Conservation (phyloP, 345 rosid genomes). For the Salix koriyanagi region DNA sequence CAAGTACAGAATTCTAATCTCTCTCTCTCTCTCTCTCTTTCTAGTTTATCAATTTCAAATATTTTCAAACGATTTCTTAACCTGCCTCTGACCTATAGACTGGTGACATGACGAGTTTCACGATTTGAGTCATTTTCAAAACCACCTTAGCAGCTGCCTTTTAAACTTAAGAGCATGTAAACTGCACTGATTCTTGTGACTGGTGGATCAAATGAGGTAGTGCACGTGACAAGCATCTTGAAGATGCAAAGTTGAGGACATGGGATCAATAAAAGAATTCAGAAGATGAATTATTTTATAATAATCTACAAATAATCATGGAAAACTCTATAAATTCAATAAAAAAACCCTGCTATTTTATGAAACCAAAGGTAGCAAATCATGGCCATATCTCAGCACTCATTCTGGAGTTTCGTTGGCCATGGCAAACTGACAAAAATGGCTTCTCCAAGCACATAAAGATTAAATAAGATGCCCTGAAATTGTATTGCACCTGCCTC, state of each 20-base stretch:
- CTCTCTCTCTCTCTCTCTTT: too few relatives aligned
- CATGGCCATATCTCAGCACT: constrained; percentile 17
- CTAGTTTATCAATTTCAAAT: not conserved
- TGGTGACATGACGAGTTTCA: not conserved
- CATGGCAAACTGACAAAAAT: constrained; percentile 24
- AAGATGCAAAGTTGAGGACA: not conserved
- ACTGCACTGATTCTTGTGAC: not conserved
- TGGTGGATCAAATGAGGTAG: not conserved
- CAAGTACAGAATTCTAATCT: not conserved
- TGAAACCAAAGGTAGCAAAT: constrained; percentile 9
- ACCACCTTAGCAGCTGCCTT: too few relatives aligned
- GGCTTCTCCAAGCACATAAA: constrained; percentile 26
- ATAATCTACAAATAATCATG: not conserved
- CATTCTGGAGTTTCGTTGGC: constrained; percentile 20
- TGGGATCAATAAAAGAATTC: not conserved
- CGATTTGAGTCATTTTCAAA: not conserved
- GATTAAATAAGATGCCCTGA: constrained; percentile 23
- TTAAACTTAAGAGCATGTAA: too few relatives aligned
- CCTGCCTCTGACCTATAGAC: not conserved
- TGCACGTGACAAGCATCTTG: not conserved
- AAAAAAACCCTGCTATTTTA: not conserved
- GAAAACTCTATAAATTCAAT: not conserved
- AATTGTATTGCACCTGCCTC: constrained; percentile 1
- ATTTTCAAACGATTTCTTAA: not conserved
- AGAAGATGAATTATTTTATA: not conserved